Base-by-base conservation (phyloP, 148 eudicot genomes). In the Polygonum maritimum region DNA sequence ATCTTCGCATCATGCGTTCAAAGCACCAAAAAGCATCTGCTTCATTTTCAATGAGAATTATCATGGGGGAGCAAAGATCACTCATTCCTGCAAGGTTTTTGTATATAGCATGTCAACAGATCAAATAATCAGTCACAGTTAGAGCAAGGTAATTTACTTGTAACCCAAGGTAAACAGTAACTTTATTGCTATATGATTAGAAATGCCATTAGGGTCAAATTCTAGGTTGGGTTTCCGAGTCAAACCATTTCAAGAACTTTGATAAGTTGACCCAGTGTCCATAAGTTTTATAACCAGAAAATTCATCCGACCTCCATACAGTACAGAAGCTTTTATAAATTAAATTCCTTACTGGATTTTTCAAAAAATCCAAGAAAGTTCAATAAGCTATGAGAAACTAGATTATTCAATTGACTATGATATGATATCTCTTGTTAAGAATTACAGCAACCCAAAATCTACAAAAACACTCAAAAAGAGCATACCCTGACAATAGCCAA, bases 1-100 rank as follows among this genome's bases (percentile, higher is more conserved):
- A 74, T 89, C 89, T 88, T 60, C 96, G 96, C 99, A 95, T 95
- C 55, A 95, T 80, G 73, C 92, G 98, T 80, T 94, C 97, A 82
- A 94, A 94, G 85, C 97, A 92, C 93, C 96, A 94, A 88, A 90
- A 94, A 48, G 98, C 87, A 84, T 94, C 98, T 35, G 98, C 98
- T 87, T 94, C 98, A 79, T 94, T 87, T 26, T 90, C 92, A 63
- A 94, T 88, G 55, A 94, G 88, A 73, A 94, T 89, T 73, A 92
- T 85, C 97, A 95, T 89, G 73, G 99, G 98, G 77, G 97, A 95
- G 86, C 99, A 95, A 77, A 95, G 90, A 86, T 95, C 99, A 49
- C 97, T 92, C 99, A 95, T 95, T 79, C 99, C 97, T 95, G 87
- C 79, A 74, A 36, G 76, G 73, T 48, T 38, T 54, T 41, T 48